A percentile compares a stretch with the other conserved stretches of the same genome.
Evolutionary conservation across 441 rosid genomes (phyloP).

Genomic region (Gossypium gossypioides): DNA sequence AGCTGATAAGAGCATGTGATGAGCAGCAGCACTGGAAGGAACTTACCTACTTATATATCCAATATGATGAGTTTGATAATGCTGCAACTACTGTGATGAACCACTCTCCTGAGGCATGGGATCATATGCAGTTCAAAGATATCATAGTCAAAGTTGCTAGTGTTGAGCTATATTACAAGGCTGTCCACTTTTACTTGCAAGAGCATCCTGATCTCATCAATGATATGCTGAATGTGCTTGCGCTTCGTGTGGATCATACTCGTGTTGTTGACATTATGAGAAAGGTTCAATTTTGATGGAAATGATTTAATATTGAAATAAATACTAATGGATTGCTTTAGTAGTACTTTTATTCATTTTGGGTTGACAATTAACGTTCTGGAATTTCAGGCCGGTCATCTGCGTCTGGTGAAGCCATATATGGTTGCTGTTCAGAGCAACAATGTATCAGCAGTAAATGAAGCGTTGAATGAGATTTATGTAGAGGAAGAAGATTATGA

Average conservation of each 20-base stretch:
- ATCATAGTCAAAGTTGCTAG: slow-evolving; percentile 89
- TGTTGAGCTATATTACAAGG: slow-evolving; percentile 94
- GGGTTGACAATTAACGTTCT: background rate
- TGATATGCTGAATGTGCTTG: slow-evolving; percentile 86
- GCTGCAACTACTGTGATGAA: slow-evolving; percentile 99
- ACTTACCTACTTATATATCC: slow-evolving; percentile 82
- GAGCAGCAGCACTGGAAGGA: slow-evolving; percentile 99
- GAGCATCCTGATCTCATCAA: slow-evolving; percentile 98
- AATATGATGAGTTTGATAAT: slow-evolving; percentile 92
- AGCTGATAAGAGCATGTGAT: slow-evolving; percentile 96
- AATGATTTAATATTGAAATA: background rate
- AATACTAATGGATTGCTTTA: background rate
- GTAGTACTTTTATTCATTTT: background rate
- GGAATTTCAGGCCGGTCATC: slow-evolving; percentile 75
- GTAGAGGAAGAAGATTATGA: slow-evolving; percentile 96
- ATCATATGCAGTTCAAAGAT: slow-evolving; percentile 99
- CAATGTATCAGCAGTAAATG: slow-evolving; percentile 90
- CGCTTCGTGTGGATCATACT: slow-evolving; percentile 88
- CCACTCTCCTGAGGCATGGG: slow-evolving; percentile 99
- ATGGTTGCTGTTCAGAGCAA: slow-evolving; percentile 96
- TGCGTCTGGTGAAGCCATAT: slow-evolving; percentile 94
- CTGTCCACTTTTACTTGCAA: slow-evolving; percentile 96
- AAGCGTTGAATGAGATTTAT: slow-evolving; percentile 81
- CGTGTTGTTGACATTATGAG: slow-evolving; percentile 98
- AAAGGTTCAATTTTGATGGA: slow-evolving; percentile 44